These are phyloP conservation scores for Phytophthora colocasiae DNA, from an alignment of 352 stramenopile species.

Conservation along the genomic window DNA sequence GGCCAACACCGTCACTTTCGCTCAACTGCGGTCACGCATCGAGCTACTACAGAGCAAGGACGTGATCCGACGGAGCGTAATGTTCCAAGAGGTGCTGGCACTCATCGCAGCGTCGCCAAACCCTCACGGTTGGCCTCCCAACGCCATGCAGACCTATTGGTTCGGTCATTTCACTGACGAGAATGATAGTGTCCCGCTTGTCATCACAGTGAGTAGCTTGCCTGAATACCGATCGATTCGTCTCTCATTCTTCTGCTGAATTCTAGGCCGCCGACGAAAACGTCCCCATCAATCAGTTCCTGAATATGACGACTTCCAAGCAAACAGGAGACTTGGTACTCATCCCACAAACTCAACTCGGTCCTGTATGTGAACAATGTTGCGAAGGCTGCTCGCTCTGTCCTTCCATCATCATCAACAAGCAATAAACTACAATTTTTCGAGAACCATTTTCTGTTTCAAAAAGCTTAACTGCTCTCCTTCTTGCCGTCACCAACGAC, in stretches of 20 bases:
- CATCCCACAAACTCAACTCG: conserved; percentile 82
- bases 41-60: conserved; percentile 71
- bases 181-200: conserved; percentile 44
- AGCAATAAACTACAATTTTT: conserved; percentile 15
- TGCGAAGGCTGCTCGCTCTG: conserved; percentile 68
- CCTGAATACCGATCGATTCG: too few relatives aligned
- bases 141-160: conserved; percentile 79
- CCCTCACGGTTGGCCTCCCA: conserved; percentile 67
- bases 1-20: conserved; percentile 59
- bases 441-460: conserved; percentile 16
- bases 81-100: conserved; percentile 82
- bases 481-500: conserved; percentile 49
- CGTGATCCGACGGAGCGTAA: conserved; percentile 68
- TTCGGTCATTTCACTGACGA: conserved; percentile 68
- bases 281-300: conserved; percentile 54
- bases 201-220: conserved; percentile 47
- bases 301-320: conserved; percentile 78
- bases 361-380: conserved; percentile 72
- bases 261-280: conserved; percentile 52
- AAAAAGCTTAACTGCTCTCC: conserved; percentile 22
- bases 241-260: too few relatives aligned
- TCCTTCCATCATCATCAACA: conserved; percentile 29
- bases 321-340: conserved; percentile 75
- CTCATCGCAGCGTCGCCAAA: conserved; percentile 68
- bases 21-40: conserved; percentile 66